Base-by-base conservation (phyloP, 805 yeast genomes). In the Cyberlindnera americana region DNA sequence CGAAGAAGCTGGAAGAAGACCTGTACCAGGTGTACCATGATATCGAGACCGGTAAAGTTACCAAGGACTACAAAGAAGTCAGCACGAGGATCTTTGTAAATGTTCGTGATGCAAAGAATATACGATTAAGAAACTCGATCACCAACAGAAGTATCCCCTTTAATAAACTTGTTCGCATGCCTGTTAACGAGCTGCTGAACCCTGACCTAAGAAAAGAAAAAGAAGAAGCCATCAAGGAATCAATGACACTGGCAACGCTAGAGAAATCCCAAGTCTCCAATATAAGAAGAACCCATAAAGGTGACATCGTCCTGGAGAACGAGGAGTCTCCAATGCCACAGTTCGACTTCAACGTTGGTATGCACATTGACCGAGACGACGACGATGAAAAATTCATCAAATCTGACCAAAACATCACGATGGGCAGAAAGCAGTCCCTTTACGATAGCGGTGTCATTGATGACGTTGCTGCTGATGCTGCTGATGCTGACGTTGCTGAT, bases 281-380 rank as follows among this genome's bases (percentile, higher is more conserved):
- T 32, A 77, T 86, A 48, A 71, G 87, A 49, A 72, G 88, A 52
- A 86, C 96, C 3, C 95, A 88, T 58, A 85, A 83, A 59, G 96
- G 96, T 19, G 95, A 89, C 46, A 90, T 84, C 54, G 59, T 84
- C n/a, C 71, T 86, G 6, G 95, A 83, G 40, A 66, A 61, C 29
- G 75, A 70, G 18, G 75, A 48, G 8, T 14, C 33, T 5, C 33
- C 32, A 4, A 14, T 41, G 18, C 52, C 49, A 29, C 56, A 51
- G 28, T 49, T 23, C 27, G 67, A 64, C 40, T 47, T 54, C 27
- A 53, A 64, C 25, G 60, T 57, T 45, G 59, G 62, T 18, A 48
- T 50, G 7, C 38, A 30, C 18, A 49, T 52, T 10, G 44, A 25
- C n/a, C 7, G 27, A 25, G 14, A 38, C 18, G 13, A 30, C 16